phyloP scores from a whole-genome alignment of 257 asterid species.

The Primulina eburnea region DNA sequence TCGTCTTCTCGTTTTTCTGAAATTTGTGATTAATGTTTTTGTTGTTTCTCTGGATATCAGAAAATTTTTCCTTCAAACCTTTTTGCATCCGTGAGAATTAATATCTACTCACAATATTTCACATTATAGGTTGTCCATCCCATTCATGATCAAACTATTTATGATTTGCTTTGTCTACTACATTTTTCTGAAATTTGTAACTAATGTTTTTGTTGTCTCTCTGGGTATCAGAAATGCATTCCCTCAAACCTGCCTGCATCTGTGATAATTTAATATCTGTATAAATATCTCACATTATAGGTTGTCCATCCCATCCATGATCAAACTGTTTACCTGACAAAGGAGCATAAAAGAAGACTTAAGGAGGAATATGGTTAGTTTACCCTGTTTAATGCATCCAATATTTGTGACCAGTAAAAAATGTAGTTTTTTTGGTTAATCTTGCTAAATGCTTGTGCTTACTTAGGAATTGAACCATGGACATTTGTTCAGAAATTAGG shows the following conservation, averaged over 20 bases:
- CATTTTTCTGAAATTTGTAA: too few species aligned
- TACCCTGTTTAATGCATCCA: constrained; percentile 19
- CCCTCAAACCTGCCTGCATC: too few species aligned
- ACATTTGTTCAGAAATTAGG: too few species aligned
- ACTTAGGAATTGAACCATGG: too few species aligned
- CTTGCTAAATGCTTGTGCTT: constrained; percentile 22
- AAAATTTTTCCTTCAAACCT: neutral
- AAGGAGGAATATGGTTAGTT: constrained; percentile 82
- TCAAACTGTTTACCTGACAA: constrained; percentile 70
- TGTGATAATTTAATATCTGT: too few species aligned
- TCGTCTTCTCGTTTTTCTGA: neutral
- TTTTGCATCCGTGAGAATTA: neutral
- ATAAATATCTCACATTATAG: constrained; percentile 42
- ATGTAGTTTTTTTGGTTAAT: neutral
- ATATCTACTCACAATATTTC: too few species aligned
- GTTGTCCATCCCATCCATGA: constrained; percentile 88
- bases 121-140: too few species aligned
- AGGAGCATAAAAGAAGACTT: constrained; percentile 71
- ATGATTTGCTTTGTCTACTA: too few species aligned
- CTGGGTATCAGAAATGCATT: too few species aligned
- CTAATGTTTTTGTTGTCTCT: too few species aligned
- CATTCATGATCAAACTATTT: too few species aligned
- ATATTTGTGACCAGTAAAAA: neutral
- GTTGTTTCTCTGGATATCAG: constrained; percentile 15
- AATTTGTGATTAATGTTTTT: neutral